phyloP scores from a whole-genome alignment of 306 rosid genomes.

The Corylus avellana region DNA sequence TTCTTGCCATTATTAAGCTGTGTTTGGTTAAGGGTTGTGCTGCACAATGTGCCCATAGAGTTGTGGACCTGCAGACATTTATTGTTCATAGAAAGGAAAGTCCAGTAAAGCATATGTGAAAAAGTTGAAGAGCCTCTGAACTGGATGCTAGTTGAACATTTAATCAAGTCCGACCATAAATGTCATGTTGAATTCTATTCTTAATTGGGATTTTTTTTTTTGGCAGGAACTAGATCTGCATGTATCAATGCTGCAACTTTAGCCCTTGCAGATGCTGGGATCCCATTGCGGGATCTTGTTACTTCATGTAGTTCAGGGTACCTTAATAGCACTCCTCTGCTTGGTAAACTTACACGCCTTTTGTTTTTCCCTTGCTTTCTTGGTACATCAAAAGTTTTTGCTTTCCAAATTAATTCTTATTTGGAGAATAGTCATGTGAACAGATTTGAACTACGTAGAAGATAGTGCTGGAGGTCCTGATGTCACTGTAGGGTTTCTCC shows the following conservation, averaged over 20 bases:
- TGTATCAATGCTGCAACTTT: conserved; percentile 94
- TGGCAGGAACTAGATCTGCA: conserved; percentile 88
- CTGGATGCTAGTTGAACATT: background rate
- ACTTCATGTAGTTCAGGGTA: conserved; percentile 92
- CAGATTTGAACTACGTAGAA: conserved; percentile 90
- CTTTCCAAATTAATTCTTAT: background rate
- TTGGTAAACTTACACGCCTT: conserved; percentile 48
- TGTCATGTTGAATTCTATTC: conserved; percentile 15
- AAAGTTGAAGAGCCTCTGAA: background rate
- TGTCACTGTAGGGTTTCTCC: conserved; percentile 83
- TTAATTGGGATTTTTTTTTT: background rate
- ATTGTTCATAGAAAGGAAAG: background rate
- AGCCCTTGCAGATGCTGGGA: conserved; percentile 96
- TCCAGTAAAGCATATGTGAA: background rate
- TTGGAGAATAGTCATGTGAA: conserved; percentile 23
- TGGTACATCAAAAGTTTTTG: background rate
- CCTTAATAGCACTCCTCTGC: conserved; percentile 84
- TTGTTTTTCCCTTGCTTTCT: background rate
- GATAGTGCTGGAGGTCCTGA: conserved; percentile 98
- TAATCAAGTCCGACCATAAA: background rate
- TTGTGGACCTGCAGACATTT: background rate
- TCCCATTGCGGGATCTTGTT: conserved; percentile 91
- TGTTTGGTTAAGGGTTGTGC: background rate
- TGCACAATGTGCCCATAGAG: background rate
- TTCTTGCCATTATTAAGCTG: background rate